A percentile compares a stretch with the other conserved stretches of the same genome.
Conservation (phyloP, 2,329 filamentous ascomycete genomes). For the Hortaea sp. region DNA sequence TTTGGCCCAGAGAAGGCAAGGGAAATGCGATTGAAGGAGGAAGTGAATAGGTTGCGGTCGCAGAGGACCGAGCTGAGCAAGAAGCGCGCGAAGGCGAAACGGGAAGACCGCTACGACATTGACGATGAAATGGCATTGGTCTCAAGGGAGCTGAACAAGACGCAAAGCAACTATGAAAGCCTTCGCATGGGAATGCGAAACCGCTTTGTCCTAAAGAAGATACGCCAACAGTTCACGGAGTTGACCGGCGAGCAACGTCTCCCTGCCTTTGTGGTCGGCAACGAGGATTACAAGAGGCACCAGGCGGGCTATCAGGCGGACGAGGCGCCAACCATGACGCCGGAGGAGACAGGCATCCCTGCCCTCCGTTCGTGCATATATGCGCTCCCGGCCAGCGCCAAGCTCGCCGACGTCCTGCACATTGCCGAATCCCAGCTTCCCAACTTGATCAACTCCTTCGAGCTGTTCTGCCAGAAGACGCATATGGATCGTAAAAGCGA, state of each 20-base stretch:
- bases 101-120: not conserved
- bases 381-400: not conserved
- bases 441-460: not conserved
- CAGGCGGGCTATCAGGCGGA: conserved; percentile 3
- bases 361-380: not conserved
- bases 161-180: not conserved
- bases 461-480: not conserved
- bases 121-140: not conserved
- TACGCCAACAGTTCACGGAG: not conserved
- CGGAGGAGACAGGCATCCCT: conserved; percentile 7
- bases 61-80: not conserved
- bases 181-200: not conserved
- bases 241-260: conserved; percentile 1
- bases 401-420: not conserved
- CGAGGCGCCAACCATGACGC: conserved; percentile 5
- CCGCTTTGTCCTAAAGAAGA: not conserved
- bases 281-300: conserved; percentile 9
- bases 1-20: not conserved
- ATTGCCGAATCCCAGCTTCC: not conserved
- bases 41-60: too few species aligned
- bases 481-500: not conserved
- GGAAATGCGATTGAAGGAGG: not conserved
- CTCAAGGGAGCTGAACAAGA: not conserved
- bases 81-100: not conserved
- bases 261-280: conserved; percentile 6